Evolutionary conservation across 306 rosid species (phyloP).

Genomic region (Quercus glauca): DNA sequence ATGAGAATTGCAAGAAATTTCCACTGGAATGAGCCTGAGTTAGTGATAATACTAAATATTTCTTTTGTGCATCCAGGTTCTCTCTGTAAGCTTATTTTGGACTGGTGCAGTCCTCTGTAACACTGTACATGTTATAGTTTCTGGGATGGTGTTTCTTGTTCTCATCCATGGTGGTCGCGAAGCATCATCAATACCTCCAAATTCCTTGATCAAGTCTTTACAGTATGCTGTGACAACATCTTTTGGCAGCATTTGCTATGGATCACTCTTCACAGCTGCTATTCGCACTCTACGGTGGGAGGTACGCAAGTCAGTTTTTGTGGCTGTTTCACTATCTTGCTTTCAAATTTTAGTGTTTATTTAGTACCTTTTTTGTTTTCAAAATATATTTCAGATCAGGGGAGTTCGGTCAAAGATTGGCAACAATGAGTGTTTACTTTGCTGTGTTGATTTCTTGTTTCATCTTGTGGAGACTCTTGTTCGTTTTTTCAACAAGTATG

Average conservation of each 20-base stretch:
- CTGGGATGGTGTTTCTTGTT: conserved; percentile 89
- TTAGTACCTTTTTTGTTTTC: neutral
- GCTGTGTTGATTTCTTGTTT: conserved; percentile 95
- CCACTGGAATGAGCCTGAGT: conserved; percentile 12
- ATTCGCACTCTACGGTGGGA: conserved; percentile 93
- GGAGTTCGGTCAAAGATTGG: conserved; percentile 95
- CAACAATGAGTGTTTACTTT: conserved; percentile 87
- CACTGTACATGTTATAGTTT: conserved; percentile 86
- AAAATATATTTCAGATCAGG: conserved; percentile 59
- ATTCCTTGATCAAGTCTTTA: conserved; percentile 60
- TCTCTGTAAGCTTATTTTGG: conserved; percentile 96
- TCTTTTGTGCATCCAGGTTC: conserved; percentile 57
- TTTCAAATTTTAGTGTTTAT: conserved; percentile 1
- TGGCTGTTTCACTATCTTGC: conserved; percentile 18
- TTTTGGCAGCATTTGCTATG: conserved; percentile 97
- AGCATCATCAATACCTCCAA: conserved; percentile 56
- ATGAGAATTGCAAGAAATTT: conserved; percentile 19
- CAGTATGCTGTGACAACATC: conserved; percentile 85
- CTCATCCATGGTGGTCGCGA: conserved; percentile 77
- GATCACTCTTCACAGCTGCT: conserved; percentile 95
- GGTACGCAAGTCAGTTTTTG: conserved; percentile 38
- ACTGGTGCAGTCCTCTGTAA: conserved; percentile 95
- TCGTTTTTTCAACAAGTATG: conserved; percentile 96
- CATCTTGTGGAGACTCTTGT: conserved; percentile 97
- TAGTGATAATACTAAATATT: conserved; percentile 26